Evolutionary conservation across 768 basidiomycete genomes (phyloP), one percentile per base, ranked within the genome.

Genomic region (Rhizopogon vinicolor): DNA sequence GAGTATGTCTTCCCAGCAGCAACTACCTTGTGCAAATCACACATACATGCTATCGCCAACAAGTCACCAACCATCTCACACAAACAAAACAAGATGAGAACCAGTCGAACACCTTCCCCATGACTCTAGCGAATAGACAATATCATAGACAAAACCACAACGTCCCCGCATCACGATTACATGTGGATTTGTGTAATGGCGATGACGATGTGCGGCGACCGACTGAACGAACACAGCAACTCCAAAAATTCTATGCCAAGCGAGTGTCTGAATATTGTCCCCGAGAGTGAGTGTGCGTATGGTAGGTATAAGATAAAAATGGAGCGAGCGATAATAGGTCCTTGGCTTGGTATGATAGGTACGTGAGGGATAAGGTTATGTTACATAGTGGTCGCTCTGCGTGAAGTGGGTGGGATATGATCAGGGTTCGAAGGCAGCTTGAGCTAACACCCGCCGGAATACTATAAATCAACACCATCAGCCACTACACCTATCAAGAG

Each of bases 371-470:
- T 52, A 52, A 52, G 10, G 16, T 42, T 52, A 48, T 7, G 3
- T 48, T 28, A 31, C 35, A 22, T 52, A 22, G 29, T 19, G 4
- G 46, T 48, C 46, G 25, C 16, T 13, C n/a, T 48, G 22, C 3
- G 9, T 16, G 14, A 31, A 4, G 44, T 25, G 16, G 2, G 7
- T 16, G 14, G 31, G 10, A 25, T 25, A 25, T 25, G 35, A 37
- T 37, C 35, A 37, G 25, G 9, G 7, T 29, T 41, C 9, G 12
- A 6, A 18, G 33, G 28, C 51, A 28, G 44, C 22, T 43, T 14
- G 39, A 25, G 8, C 51, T 53, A 54, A 39, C 53, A 54, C 3
- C 53, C 53, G 29, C 49, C 37, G 5, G 51, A 54, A 54, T 54
- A 54, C 53, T 54, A 28, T 28, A 31, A 50, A 54, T 14, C 12